Conservation (phyloP, 257 asterid genomes). For the Leptodermis oblonga region DNA sequence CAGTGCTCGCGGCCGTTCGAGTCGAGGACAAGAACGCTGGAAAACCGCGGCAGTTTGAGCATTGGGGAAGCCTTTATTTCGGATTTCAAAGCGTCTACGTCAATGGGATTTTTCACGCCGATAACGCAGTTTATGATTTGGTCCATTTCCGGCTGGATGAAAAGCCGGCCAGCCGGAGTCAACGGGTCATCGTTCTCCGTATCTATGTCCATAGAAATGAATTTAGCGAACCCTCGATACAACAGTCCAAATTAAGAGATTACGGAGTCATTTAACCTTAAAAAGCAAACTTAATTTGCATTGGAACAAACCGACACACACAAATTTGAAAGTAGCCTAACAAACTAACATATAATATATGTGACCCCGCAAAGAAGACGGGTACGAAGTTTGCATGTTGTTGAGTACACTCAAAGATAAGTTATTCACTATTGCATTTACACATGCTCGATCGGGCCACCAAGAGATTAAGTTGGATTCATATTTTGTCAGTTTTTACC, state of each 20-base stretch:
- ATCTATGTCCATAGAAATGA: not conserved
- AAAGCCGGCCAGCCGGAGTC: slow-evolving; percentile 63
- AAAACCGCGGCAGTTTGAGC: slow-evolving; percentile 57
- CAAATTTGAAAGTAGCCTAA: too few species aligned
- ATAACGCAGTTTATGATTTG: slow-evolving; percentile 47
- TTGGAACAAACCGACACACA: not conserved
- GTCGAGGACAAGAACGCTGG: slow-evolving; percentile 61
- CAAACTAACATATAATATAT: not conserved
- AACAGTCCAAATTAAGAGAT: not conserved
- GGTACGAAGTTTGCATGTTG: not conserved
- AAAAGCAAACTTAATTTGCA: not conserved
- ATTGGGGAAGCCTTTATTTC: slow-evolving; percentile 33
- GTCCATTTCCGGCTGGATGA: slow-evolving; percentile 40
- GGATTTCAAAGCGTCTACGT: slow-evolving; percentile 36
- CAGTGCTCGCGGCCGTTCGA: slow-evolving; percentile 51
- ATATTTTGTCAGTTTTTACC: not conserved
- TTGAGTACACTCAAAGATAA: not conserved
- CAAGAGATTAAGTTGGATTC: not conserved
- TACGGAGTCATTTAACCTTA: not conserved
- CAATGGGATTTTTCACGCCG: slow-evolving; percentile 31
- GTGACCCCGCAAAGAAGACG: not conserved
- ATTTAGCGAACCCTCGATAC: not conserved
- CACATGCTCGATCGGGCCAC: too few species aligned
- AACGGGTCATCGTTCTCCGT: slow-evolving; percentile 51
- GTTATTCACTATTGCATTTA: too few species aligned